Evolutionary conservation across 2,329 filamentous ascomycete species (phyloP), one percentile per base, ranked within the genome.

Genomic region (Stemphylium vesicarium): DNA sequence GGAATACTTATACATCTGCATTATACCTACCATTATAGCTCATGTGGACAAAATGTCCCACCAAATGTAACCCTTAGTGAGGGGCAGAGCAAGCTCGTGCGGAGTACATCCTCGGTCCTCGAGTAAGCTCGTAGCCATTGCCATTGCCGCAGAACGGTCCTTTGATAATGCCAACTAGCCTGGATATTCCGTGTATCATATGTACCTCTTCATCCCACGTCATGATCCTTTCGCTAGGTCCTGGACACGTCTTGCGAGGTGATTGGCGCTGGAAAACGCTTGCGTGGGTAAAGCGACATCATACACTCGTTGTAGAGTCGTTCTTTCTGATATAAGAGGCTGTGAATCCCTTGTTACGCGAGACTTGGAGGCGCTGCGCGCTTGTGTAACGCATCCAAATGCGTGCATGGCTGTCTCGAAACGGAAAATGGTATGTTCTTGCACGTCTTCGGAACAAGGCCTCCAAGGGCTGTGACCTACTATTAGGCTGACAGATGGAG

Each of bases 101-200:
- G 38, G 42, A 53, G 40, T 45, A 48, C 29, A 55, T 55, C 51
- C 58, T 60, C 51, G 55, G 55, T 18, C 40, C 22, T 41, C 10
- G 42, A 42, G 7, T 53, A 45, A 44, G 26, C 26, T 29, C 10
- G 26, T 29, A 29, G 26, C 8, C 10, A 46, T 26, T 41, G 3
- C 26, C 26, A 29, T 29, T 10, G 26, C 26, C 26, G 26, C 1
- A 29, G 11, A 29, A 29, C 26, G 26, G 26, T 29, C 26, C 26
- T 29, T 10, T 4, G 4, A 29, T 29, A 11, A 11, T 29, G 9
- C 26, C 26, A 11, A 29, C 8, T 29, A 29, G 8, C 11, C 9
- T 9, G 10, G 26, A 29, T 29, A 9, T 29, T 11, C 8, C 2
- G 4, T 3, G 10, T 29, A 11, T 11, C 26, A 11, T 29, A 29